Evolutionary conservation across 2,329 filamentous ascomycete genomes (phyloP), one percentile per base, ranked within the genome.

Genomic region (Neofusicoccum laricinum): DNA sequence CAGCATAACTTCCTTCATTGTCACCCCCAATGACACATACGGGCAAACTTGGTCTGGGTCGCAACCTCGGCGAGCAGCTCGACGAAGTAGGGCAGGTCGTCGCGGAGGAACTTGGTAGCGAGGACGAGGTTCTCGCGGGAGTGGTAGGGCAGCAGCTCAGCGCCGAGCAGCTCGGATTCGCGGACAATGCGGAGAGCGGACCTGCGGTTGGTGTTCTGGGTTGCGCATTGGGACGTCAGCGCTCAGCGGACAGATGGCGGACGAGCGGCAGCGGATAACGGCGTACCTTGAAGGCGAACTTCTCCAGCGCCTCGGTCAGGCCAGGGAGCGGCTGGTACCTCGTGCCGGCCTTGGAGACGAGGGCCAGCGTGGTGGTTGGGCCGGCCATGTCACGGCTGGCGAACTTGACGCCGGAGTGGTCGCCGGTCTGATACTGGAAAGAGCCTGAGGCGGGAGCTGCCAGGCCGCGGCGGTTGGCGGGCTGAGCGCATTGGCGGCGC

Each of bases 41-140:
- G 78, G 67, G 88, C 88, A 79, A 92, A 99, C 82, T 92, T 95
- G 71, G 94, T 96, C 80, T 91, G 84, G 67, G 90, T 88, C 74
- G 95, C 85, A 73, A 97, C 91, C 84, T 99, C 96, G 75, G 90
- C 92, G 71, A 99, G 86, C 69, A 99, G 86, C 84, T 99, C 95
- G 74, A 93, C 88, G 79, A 97, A 99, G 87, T 98, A 99, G 71
- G 95, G 95, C 70, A 99, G 88, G 78, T 99, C 93, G 77, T 95
- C 89, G 77, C 92, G 89, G 70, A 99, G 88, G 86, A 99, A 99
- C 83, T 90, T 96, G 77, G 95, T 92, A 80, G 94, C 89, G 74
- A 99, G 83, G 66, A 99, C 88, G 68, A 99, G 83, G 76, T 93
- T 93, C 85, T 99, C 95, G 76, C 94, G 90, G 72, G 92, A 93